Conservation (phyloP, 2,329 filamentous ascomycete genomes). For the Paraconiothyrium brasiliense region DNA sequence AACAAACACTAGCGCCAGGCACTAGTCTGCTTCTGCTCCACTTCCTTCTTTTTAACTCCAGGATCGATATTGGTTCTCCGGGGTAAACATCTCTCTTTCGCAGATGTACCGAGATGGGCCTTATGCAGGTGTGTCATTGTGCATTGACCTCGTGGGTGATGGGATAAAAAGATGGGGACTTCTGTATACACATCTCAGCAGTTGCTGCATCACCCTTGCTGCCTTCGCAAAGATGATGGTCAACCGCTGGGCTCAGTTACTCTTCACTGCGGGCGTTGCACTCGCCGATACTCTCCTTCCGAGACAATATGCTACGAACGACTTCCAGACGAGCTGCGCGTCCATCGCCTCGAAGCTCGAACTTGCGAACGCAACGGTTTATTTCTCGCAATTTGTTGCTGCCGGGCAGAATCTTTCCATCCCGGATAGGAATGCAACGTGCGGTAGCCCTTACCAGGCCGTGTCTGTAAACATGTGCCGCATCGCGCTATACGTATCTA, state of each 20-base stretch:
- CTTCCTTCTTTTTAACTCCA: background rate
- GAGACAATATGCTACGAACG: conserved; percentile 12
- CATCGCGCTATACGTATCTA: conserved; percentile 52
- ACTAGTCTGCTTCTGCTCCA: background rate
- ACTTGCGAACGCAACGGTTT: conserved; percentile 47
- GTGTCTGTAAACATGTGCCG: conserved; percentile 53
- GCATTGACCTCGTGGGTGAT: conserved; percentile 3
- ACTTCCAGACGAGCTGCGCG: conserved; percentile 36
- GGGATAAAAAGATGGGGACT: conserved; percentile 4
- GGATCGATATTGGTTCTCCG: background rate
- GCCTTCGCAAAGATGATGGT: conserved; percentile 5
- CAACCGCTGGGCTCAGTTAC: conserved; percentile 7
- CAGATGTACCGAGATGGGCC: conserved; percentile 3
- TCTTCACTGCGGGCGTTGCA: background rate
- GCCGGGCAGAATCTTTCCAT: conserved; percentile 53
- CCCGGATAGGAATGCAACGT: conserved; percentile 53
- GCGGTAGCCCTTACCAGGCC: conserved; percentile 40
- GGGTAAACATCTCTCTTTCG: background rate
- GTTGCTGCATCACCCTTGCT: background rate
- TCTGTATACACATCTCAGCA: background rate
- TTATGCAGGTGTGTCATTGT: conserved; percentile 9
- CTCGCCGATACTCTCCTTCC: background rate
- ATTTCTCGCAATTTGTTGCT: conserved; percentile 49
- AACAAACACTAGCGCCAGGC: background rate
- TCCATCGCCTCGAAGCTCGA: conserved; percentile 42